These are phyloP conservation scores for Cochlearia excelsa DNA, from an alignment of 345 rosid species.

Conservation along the genomic window DNA sequence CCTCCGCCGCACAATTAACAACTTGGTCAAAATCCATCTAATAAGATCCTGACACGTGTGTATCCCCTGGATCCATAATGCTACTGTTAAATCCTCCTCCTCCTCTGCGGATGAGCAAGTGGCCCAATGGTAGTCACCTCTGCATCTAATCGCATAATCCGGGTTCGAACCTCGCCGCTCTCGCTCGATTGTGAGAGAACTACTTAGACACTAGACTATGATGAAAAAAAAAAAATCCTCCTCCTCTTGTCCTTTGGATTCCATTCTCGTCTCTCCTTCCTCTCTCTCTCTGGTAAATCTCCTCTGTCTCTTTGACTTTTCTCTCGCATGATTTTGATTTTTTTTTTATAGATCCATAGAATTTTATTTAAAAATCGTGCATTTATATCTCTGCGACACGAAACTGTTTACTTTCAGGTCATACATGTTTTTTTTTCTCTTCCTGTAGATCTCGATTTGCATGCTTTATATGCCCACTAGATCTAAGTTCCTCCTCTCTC, in stretches of 20 bases:
- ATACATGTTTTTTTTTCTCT: background rate
- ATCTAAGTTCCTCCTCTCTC: constrained; percentile 16
- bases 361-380: background rate
- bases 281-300: constrained; percentile 29
- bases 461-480: background rate
- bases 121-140: too few relatives aligned
- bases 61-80: constrained; percentile 13
- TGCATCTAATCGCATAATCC: too few relatives aligned
- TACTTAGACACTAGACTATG: too few relatives aligned
- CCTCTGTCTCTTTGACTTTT: background rate
- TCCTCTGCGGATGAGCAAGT: too few relatives aligned
- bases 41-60: constrained; percentile 26
- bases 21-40: constrained; percentile 22
- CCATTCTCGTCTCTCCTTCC: constrained; percentile 15
- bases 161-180: too few relatives aligned
- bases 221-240: too few relatives aligned
- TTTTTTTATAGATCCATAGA: background rate
- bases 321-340: background rate
- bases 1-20: constrained; percentile 33
- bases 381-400: background rate
- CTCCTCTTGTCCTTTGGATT: background rate
- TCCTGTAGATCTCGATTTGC: constrained; percentile 20
- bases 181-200: too few relatives aligned
- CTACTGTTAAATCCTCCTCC: constrained; percentile 19
- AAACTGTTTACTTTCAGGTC: constrained; percentile 6